These are phyloP conservation scores for Jacaranda mimosifolia DNA, from an alignment of 257 asterid genomes.

Conservation along the genomic window DNA sequence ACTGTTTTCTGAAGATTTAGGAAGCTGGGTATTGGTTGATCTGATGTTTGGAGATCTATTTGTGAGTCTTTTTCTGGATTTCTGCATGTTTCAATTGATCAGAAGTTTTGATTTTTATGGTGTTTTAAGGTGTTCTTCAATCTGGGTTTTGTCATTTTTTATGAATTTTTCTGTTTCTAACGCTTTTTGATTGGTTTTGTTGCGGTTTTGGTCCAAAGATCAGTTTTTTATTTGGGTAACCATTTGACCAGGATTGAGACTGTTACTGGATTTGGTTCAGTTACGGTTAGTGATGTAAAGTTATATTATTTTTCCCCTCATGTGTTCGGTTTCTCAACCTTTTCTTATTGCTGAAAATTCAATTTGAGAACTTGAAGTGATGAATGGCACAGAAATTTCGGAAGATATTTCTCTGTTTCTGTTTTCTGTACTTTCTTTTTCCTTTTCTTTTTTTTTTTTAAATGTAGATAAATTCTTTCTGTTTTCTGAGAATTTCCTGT, in stretches of 20 bases:
- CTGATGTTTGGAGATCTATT: conserved; percentile 71
- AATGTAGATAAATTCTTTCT: not conserved
- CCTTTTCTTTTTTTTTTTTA: no score
- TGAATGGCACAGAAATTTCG: conserved; percentile 28
- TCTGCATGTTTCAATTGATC: conserved; percentile 47
- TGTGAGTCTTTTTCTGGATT: conserved; percentile 29
- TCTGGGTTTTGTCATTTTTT: conserved; percentile 45
- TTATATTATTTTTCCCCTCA: not conserved
- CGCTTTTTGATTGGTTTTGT: conserved; percentile 38
- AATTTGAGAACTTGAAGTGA: conserved; percentile 33
- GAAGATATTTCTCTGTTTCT: conserved; percentile 2
- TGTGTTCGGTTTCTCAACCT: conserved; percentile 32
- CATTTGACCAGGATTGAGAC: conserved; percentile 27
- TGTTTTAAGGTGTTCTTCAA: conserved; percentile 33
- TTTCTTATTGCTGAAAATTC: conserved; percentile 27
- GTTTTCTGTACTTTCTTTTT: conserved; percentile 21
- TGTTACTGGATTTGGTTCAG: conserved; percentile 33
- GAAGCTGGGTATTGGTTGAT: conserved; percentile 58
- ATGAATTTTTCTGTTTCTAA: conserved; percentile 32
- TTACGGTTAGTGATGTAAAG: conserved; percentile 21
- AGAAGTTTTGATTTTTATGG: conserved; percentile 42
- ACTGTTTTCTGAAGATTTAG: conserved; percentile 36
- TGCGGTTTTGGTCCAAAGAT: conserved; percentile 35
- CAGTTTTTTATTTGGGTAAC: conserved; percentile 12
- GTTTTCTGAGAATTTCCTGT: not conserved